A percentile compares a stretch with the other conserved stretches of the same genome.
Evolutionary conservation across 2,329 filamentous ascomycete genomes (phyloP).

Genomic region (Berkeleyomyces basicola): DNA sequence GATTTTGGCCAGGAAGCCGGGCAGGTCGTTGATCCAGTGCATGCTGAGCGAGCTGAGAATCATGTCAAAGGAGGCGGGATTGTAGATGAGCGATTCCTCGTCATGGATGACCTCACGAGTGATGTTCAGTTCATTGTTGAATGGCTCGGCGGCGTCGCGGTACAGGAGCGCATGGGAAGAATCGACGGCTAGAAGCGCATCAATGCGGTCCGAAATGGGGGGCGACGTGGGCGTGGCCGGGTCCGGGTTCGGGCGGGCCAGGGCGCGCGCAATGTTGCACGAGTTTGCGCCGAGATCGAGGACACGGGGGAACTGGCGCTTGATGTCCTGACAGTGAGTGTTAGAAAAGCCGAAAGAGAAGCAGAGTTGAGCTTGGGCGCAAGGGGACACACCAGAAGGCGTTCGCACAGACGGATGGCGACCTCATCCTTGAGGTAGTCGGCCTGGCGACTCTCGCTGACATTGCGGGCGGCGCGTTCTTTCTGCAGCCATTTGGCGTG

Average conservation of each 20-base stretch:
- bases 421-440: constrained; percentile 94
- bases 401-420: constrained; percentile 65
- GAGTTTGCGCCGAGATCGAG: constrained; percentile 92
- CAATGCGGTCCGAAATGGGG: constrained; percentile 55
- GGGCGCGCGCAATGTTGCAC: constrained; percentile 76
- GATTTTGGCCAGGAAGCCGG: constrained; percentile 66
- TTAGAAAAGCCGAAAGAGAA: not conserved
- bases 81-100: constrained; percentile 65
- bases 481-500: constrained; percentile 80
- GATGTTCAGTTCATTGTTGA: constrained; percentile 58
- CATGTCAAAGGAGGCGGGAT: constrained; percentile 65
- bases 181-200: constrained; percentile 63
- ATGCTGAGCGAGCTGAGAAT: constrained; percentile 78
- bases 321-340: constrained; percentile 54
- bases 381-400: constrained; percentile 50
- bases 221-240: constrained; percentile 38
- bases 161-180: constrained; percentile 62
- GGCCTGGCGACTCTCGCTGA: constrained; percentile 56
- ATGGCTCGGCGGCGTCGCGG: constrained; percentile 58
- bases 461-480: constrained; percentile 60
- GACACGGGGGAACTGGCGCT: constrained; percentile 65
- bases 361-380: not conserved
- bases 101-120: constrained; percentile 58
- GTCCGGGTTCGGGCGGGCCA: constrained; percentile 55
- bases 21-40: constrained; percentile 97